Evolutionary conservation across 2,329 filamentous ascomycete genomes (phyloP).

Genomic region (Truncatella angustata): DNA sequence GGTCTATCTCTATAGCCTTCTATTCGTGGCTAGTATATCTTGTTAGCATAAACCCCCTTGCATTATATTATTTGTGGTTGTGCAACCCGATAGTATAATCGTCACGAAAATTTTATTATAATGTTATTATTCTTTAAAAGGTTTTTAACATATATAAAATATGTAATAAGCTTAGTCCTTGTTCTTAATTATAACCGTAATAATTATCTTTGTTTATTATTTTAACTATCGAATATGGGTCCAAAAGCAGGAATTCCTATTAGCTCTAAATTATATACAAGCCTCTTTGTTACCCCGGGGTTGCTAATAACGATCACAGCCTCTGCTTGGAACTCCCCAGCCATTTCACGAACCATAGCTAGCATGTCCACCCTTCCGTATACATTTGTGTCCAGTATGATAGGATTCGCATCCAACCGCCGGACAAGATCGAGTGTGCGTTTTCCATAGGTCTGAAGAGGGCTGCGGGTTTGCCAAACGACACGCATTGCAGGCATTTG

Average conservation of each 20-base stretch:
- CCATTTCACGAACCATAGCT: slow-evolving; percentile 50
- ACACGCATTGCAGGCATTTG: slow-evolving; percentile 53
- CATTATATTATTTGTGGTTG: too few relatives aligned
- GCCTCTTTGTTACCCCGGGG: slow-evolving; percentile 63
- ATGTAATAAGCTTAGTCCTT: too few relatives aligned
- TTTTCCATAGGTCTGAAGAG: slow-evolving; percentile 60
- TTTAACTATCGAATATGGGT: slow-evolving; percentile 63
- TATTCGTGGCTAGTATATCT: too few relatives aligned
- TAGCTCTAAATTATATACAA: slow-evolving; percentile 68
- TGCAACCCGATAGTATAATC: too few relatives aligned
- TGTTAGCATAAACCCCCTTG: too few relatives aligned
- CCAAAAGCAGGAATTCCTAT: slow-evolving; percentile 68
- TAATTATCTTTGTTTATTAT: too few relatives aligned
- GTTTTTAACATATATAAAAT: too few relatives aligned
- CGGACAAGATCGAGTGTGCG: background rate
- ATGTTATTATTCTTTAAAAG: too few relatives aligned
- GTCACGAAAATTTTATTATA: too few relatives aligned
- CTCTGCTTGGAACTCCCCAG: slow-evolving; percentile 58
- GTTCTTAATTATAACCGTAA: too few relatives aligned
- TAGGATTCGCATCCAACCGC: slow-evolving; percentile 54
- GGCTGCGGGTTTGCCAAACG: slow-evolving; percentile 66
- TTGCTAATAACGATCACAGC: slow-evolving; percentile 76
- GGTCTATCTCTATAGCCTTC: too few relatives aligned
- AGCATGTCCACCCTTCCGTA: slow-evolving; percentile 49
- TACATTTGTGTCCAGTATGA: slow-evolving; percentile 65